phyloP scores from a whole-genome alignment of 106 monocot species.

The Dioscorea alata region DNA sequence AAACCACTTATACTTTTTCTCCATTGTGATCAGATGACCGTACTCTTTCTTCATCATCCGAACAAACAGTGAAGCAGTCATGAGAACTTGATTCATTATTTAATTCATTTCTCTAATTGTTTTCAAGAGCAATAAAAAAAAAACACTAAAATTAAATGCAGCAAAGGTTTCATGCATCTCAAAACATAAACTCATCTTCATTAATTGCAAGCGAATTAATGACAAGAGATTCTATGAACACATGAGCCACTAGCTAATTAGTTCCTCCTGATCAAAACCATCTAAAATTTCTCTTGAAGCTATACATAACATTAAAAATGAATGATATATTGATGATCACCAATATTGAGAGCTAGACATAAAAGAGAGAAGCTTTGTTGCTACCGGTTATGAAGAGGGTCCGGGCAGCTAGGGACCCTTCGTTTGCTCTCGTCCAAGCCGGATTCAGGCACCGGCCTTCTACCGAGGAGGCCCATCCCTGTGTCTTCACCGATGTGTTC shows the following conservation, averaged over 20 bases:
- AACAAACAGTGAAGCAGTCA: no score
- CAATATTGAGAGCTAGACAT: background rate
- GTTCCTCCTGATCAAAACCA: background rate
- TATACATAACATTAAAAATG: background rate
- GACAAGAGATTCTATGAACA: background rate
- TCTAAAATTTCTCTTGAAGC: background rate
- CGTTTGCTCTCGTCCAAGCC: conserved; percentile 1
- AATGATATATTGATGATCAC: background rate
- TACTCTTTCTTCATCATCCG: no score
- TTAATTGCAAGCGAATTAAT: background rate
- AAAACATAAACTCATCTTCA: background rate
- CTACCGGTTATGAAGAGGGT: conserved; percentile 1
- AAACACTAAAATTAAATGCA: background rate
- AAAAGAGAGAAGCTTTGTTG: background rate
- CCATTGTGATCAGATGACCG: no score
- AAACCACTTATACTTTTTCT: no score
- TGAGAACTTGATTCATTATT: no score
- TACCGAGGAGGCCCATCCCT: background rate
- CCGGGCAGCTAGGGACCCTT: conserved; percentile 2
- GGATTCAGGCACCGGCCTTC: background rate
- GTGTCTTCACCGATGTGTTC: background rate
- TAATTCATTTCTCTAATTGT: no score
- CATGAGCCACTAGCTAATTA: background rate
- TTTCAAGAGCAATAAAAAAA: no score
- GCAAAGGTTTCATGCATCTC: background rate